Base-by-base conservation (phyloP, 1,284 basidiomycete species). In the Pyrrhoderma noxium region DNA sequence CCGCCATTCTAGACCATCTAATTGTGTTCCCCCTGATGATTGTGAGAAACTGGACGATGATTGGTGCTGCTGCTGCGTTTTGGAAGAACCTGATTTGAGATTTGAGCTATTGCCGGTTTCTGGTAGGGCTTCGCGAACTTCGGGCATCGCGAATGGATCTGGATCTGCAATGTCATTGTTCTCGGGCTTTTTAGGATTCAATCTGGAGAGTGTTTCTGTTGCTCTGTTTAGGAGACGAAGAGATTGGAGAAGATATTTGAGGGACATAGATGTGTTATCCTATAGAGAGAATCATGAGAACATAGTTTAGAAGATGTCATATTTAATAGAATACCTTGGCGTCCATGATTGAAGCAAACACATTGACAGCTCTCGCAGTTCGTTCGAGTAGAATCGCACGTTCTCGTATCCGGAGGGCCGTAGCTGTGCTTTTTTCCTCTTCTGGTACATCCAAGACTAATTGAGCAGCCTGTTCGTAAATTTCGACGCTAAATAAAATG, bases 181-280 rank as follows among this genome's bases (percentile, higher is more conserved):
- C 45, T 4, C 63, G 48, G 1, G 65, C 18, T 7, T 60, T 55
- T 18, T 57, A 61, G 74, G 73, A 38, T 64, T 73, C 4, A 92
- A 69, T 8, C 88, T 81, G 2, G 79, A 67, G 0, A 93, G 64
- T 1, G 80, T 78, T 27, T 89, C 85, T 1, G 83, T 70, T 0
- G 89, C 89, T 31, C 89, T 79, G 58, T 86, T 87, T 77, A 82
- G 90, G 0, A 94, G 68, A 2, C 92, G 79, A 55, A 93, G 72
- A 0, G 87, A 78, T 57, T 89, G 85, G 8, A 86, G 69, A 49
- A 86, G 72, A 14, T 76, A 77, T 21, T 75, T 71, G 14, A 93
- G 63, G 0, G 84, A 78, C 0, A 72, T 66, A 0, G 77, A 69
- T 0, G 81, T 70, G 49, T 93, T 80, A 42, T 84, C 80, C 89